Evolutionary conservation across 805 yeast genomes (phyloP), one percentile per base, ranked within the genome.

Genomic region (Huiozyma naganishii): DNA sequence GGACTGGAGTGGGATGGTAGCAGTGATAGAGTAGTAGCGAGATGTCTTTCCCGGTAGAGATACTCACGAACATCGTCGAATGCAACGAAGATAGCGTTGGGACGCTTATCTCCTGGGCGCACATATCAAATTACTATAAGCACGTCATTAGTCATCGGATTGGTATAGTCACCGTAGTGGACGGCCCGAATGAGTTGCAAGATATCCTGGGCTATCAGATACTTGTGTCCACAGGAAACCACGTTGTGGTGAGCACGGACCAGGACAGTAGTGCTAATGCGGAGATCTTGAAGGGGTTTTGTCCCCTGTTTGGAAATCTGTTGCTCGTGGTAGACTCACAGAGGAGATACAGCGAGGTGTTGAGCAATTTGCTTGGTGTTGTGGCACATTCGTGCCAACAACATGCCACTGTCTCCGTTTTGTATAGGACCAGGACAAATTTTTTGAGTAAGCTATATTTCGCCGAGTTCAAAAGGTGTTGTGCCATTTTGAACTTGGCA

Each of bases 371-470:
- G 10, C 27, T 58, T 28, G 42, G 45, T 13, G 38, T 45, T 17
- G 45, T 56, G 8, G 52, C 48, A 2, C 44, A 41, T 29, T 27
- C 40, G 2, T 45, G 48, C 30, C 13, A 12, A 6, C 8, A 11
- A 1, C 44, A 43, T n/a, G 44, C 55, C 7, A 52, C 48, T 32
- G 39, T 59, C 7, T 53, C 52, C 41, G 40, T 58, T 8, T 41
- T 59, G 7, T 59, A 54, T 42, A 45, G 52, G 33, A 57, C 55
- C 12, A 40, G 42, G 1, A 37, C 39, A 11, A 57, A 59, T 44
- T 58, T 48, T 37, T 38, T 59, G 28, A 57, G 61, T 41, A 52
- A 53, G 40, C 36, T 59, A 35, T 58, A 59, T 42, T 58, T 59
- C 29, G 50, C 54, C 5, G 57, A 52, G 38, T 45, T 59, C 29